A percentile compares a stretch with the other conserved stretches of the same genome.
These are phyloP conservation scores for Metschnikowia rubicola DNA, from an alignment of 805 yeast species.

Conservation along the genomic window DNA sequence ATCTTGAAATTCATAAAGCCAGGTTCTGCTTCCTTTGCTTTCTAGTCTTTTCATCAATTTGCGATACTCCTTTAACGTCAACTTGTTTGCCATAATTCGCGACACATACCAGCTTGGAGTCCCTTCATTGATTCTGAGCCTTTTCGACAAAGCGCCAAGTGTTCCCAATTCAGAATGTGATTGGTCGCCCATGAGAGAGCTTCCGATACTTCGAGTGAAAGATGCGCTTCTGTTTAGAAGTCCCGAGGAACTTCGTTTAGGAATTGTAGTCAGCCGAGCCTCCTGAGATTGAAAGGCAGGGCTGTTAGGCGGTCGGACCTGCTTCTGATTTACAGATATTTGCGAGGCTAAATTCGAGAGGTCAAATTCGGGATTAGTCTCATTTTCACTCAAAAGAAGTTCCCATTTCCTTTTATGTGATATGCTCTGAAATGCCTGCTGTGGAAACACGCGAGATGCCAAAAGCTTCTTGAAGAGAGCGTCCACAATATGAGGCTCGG, in stretches of 20 bases:
- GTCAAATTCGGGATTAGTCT: conserved; percentile 36
- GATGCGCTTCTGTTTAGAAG: background rate
- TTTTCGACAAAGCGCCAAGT: conserved; percentile 14
- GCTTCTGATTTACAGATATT: conserved; percentile 2
- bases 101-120: conserved; percentile 42
- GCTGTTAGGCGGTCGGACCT: background rate
- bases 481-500: conserved; percentile 35
- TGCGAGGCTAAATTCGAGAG: conserved; percentile 23
- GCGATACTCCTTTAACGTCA: conserved; percentile 31
- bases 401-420: conserved; percentile 43
- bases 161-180: conserved; percentile 6
- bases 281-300: background rate
- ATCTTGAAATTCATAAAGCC: conserved; percentile 34
- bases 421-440: conserved; percentile 30
- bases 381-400: conserved; percentile 38
- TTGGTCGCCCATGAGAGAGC: conserved; percentile 1
- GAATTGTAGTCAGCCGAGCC: background rate
- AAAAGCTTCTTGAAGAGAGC: conserved; percentile 37
- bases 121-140: conserved; percentile 32
- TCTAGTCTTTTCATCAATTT: conserved; percentile 33
- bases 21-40: conserved; percentile 20
- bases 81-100: conserved; percentile 32
- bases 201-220: background rate
- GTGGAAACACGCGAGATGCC: conserved; percentile 36
- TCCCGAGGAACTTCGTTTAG: background rate